Percentiles rank a stretch among this genome's conserved stretches.
These are phyloP conservation scores for Galeopsis tetrahit DNA, from an alignment of 257 asterid genomes.

Conservation along the genomic window DNA sequence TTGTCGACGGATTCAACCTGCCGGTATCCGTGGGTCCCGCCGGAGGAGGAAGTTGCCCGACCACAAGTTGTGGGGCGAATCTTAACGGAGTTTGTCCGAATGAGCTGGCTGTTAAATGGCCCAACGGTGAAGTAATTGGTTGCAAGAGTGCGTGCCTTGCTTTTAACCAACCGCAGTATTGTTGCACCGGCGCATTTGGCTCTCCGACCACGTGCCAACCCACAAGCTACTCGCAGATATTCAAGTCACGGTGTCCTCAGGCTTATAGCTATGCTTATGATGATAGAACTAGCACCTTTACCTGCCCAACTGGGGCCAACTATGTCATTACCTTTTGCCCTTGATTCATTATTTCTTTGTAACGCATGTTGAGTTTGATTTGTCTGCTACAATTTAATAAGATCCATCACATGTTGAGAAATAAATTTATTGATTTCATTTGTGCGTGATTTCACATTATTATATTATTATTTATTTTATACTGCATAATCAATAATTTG, in stretches of 20 bases:
- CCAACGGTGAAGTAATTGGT: slow-evolving; percentile 35
- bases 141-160: slow-evolving; percentile 63
- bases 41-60: slow-evolving; percentile 12
- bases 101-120: slow-evolving; percentile 37
- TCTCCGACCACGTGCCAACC: slow-evolving; percentile 48
- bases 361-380: neutral
- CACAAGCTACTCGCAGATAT: slow-evolving; percentile 39
- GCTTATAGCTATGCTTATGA: slow-evolving; percentile 70
- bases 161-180: slow-evolving; percentile 43
- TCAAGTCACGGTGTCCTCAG: slow-evolving; percentile 52
- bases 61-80: slow-evolving; percentile 40
- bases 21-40: slow-evolving; percentile 40
- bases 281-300: slow-evolving; percentile 51
- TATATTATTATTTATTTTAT: too few species aligned
- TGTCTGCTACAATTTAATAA: too few species aligned
- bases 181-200: slow-evolving; percentile 49
- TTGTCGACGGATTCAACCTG: slow-evolving; percentile 60
- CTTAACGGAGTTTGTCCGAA: slow-evolving; percentile 39
- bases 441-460: neutral
- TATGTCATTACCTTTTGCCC: slow-evolving; percentile 57
- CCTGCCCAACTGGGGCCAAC: slow-evolving; percentile 43
- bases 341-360: neutral
- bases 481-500: too few species aligned
- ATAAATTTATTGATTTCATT: neutral
- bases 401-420: too few species aligned